Base-by-base conservation (phyloP, 2,329 filamentous ascomycete species). In the Aureobasidium zeae region DNA sequence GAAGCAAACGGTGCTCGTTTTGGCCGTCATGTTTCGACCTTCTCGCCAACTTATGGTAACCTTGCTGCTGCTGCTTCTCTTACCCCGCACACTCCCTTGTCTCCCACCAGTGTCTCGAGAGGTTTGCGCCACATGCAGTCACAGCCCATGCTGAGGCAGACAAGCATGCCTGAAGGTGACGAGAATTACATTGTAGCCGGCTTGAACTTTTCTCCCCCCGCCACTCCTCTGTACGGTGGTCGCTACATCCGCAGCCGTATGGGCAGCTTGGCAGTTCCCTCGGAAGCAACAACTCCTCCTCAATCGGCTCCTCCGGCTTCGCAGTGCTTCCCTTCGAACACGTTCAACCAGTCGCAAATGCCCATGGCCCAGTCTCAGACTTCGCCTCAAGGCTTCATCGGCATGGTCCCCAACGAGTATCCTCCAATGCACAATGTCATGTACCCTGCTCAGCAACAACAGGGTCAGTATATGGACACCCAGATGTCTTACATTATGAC, bases 301-400 rank as follows among this genome's bases (percentile, higher is more conserved):
- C 68, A 71, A 49, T 71, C 68, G 19, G 69, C 69, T 26, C 69
- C 69, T 11, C 66, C 69, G 2, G 64, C 62, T n/a, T 68, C 71
- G 48, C 64, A 68, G 51, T 61, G 55, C 33, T 72, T 72, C 46
- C 58, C 64, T 12, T 55, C 55, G 8, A 54, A 54, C 20, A 51
- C 55, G 6, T 64, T 62, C 44, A 61, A 63, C 55, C 34, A 36
- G 32, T 30, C 47, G 10, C 24, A 43, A 19, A 42, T 45, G n/a
- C 48, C 49, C n/a, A 48, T 49, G 29, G 36, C 49, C 4, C 41
- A 44, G 11, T 45, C 48, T n/a, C 44, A 51, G 8, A 43, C 45
- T 13, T 21, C 31, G 3, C 47, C 51, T 17, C 46, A 37, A 15
- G 26, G 35, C 15, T 48, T 44, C 15, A 29, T 48, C 9, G 43